These are phyloP conservation scores for Sclerotinia nivalis DNA, from an alignment of 2,329 filamentous ascomycete genomes.

Conservation along the genomic window DNA sequence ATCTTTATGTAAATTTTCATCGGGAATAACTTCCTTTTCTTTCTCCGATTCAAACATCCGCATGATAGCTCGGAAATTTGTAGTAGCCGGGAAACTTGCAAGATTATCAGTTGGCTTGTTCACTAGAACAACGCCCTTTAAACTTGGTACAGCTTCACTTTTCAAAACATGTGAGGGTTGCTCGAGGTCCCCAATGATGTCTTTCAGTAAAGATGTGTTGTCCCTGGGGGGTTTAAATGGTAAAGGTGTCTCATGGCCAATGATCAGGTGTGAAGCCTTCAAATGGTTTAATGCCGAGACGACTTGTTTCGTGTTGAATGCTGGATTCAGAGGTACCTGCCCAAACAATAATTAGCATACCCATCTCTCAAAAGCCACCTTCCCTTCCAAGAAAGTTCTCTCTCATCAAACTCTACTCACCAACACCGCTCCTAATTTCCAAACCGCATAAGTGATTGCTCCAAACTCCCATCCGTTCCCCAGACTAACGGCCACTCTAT, in stretches of 20 bases:
- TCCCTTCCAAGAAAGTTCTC: background rate
- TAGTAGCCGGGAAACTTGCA: constrained; percentile 43
- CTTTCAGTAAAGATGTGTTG: constrained; percentile 58
- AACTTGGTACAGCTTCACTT: constrained; percentile 63
- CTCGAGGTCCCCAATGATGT: constrained; percentile 49
- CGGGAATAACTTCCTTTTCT: constrained; percentile 45
- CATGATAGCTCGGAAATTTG: constrained; percentile 41
- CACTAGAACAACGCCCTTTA: constrained; percentile 72
- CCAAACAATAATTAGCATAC: background rate
- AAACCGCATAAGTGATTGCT: constrained; percentile 82
- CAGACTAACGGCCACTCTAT: constrained; percentile 81
- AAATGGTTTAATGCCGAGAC: constrained; percentile 77
- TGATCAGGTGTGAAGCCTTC: constrained; percentile 70
- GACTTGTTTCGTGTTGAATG: constrained; percentile 80
- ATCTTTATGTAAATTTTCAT: constrained; percentile 52
- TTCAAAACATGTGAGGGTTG: constrained; percentile 14
- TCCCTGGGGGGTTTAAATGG: constrained; percentile 65
- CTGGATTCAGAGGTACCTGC: constrained; percentile 84
- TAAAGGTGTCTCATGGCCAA: constrained; percentile 85
- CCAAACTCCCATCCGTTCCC: constrained; percentile 86
- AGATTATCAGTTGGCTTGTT: constrained; percentile 64
- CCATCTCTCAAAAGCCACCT: constrained; percentile 9
- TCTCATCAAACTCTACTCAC: constrained; percentile 46
- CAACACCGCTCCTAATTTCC: constrained; percentile 90
- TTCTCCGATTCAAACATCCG: constrained; percentile 33